Evolutionary conservation across 176 grass and related monocot genomes (phyloP), one percentile per base, ranked within the genome.

Genomic region (Carex scoparia): DNA sequence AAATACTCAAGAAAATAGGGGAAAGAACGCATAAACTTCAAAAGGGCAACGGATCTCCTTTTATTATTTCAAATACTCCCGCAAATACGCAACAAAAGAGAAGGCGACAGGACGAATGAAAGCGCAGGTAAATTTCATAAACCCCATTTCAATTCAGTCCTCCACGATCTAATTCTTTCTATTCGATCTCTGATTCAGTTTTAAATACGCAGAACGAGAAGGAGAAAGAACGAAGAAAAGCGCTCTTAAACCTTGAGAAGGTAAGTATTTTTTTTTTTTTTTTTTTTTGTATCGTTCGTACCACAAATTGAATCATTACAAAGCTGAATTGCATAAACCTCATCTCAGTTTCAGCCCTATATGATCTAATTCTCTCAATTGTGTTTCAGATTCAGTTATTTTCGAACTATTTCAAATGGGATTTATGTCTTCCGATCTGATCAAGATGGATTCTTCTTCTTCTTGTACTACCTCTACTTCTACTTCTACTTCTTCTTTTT

Each of bases 361-460:
- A 49, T 49, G 46, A 49, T 49, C 46, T 49, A 49, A 49, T 49
- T 49, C 46, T 49, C 10, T 7, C 32, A 13, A 64, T 28, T 40
- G 4, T 14, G 3, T 40, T 10, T 62, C 28, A 27, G 9, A 4
- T 48, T 81, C 38, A 38, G 11, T 19, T 33, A 30, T 62, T 65
- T 30, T 81, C 2, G 32, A 81, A 32, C 31, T 81, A 62, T 64
- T 64, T 81, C 49, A 38, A 30, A 19, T 61, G 16, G 7, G 10
- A 48, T 53, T 82, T 67, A 67, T 83, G 80, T 68, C 61, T 35
- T 83, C 11, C n/a, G 59, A 1, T 83, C 80, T 83, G 38, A 68
- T 27, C 60, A 65, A 83, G 80, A 11, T 83, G 80, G 46, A 9
- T 10, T 27, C 1, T 67, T 33, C 42, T 64, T 23, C 44, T 60